phyloP scores from a whole-genome alignment of 345 rosid genomes.

The Abelmoschus esculentus region DNA sequence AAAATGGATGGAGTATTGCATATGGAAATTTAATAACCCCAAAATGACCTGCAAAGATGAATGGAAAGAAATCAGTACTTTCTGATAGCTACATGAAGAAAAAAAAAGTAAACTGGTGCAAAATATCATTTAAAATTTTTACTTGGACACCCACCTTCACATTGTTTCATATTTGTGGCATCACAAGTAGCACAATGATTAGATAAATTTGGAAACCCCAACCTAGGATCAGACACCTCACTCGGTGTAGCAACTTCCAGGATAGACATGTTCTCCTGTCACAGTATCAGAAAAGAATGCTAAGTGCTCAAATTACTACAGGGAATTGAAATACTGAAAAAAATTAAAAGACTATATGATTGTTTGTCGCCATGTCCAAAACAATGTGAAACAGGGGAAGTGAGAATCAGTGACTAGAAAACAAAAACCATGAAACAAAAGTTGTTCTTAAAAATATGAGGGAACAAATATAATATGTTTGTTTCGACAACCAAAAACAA shows the following conservation, averaged over 20 bases:
- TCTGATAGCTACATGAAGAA: not conserved
- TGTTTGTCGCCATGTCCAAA: not conserved
- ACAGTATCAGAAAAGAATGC: constrained; percentile 9
- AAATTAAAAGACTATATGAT: not conserved
- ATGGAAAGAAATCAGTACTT: not conserved
- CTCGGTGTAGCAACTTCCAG: constrained; percentile 32
- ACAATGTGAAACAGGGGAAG: not conserved
- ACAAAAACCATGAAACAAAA: not conserved
- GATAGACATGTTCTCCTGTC: constrained; percentile 52
- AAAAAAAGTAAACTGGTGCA: not conserved
- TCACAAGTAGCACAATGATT: constrained; percentile 61
- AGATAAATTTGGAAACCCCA: constrained; percentile 76
- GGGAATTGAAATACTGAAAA: not conserved
- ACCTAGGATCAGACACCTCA: constrained; percentile 59
- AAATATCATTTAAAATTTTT: not conserved
- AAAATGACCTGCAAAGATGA: constrained; percentile 56
- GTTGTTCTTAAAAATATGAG: not conserved
- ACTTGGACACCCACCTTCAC: constrained; percentile 58
- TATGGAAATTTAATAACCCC: constrained; percentile 55
- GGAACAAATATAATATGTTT: too few species aligned
- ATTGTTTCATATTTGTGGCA: constrained; percentile 40
- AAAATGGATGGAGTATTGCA: constrained; percentile 62
- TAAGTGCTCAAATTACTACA: not conserved
- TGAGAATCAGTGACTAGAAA: too few species aligned
- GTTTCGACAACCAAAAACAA: too few species aligned